Base-by-base conservation (phyloP, 192 early-diverging fungal species). In the Backusella mclennaniae region DNA sequence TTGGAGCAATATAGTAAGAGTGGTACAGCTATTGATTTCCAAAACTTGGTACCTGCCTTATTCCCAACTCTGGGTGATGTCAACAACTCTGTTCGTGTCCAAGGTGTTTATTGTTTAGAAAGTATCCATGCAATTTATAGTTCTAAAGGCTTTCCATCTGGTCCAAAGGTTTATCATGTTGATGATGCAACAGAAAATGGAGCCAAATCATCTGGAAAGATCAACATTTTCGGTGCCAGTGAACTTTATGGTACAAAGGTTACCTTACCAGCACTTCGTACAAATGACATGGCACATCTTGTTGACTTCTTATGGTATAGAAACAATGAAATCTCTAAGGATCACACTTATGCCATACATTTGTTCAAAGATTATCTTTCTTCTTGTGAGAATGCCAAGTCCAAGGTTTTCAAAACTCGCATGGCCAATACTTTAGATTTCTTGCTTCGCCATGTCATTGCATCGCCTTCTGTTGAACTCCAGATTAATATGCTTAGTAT, bases 31-130 rank as follows among this genome's bases (percentile, higher is more conserved):
- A 56, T 76, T 35, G 93, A 94, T 67, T 92, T 89, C 79, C 93
- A 94, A 78, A 80, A 89, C 17, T 73, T 93, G 19, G 84, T 92
- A 0, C 96, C 97, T 8, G 80, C 88, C 0, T 74, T 98, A 23
- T 74, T 98, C 21, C 85, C 93, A 23, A 85, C 87, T 23, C 83
- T 98, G 31, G 78, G 75, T 12, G 87, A 92, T 79, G 74, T 75
- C 7, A 76, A 87, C 66, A 78, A 79, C 44, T 77, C 80, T 14
- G 85, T 96, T 44, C 94, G 96, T 38, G 80, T 84, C 4, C 80
- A 86, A 4, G 93, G 93, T 6, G 75, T 92, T 15, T 67, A 76
- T 1, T 94, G 94, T 74, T 69, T 96, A 21, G 74, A 88, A 63
- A 77, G 84, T 14, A 80, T 87, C 44, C 53, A 77, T 23, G 56